Conservation (phyloP, 345 rosid species). For the Linum lewisii region DNA sequence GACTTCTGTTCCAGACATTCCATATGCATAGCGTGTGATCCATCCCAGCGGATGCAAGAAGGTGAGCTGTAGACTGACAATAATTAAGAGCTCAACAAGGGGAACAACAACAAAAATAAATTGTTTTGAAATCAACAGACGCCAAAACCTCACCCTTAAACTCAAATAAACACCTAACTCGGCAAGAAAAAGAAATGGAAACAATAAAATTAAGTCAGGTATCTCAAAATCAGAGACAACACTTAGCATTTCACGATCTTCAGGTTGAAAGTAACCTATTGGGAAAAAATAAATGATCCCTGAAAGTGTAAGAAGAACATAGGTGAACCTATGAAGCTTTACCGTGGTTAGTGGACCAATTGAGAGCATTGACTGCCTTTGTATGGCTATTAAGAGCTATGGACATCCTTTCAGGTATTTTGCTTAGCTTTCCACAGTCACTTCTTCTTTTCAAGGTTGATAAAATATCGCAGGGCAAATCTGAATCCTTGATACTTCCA, state of each 20-base stretch:
- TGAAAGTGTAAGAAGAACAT: neutral
- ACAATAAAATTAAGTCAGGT: neutral
- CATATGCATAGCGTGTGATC: slow-evolving; percentile 60
- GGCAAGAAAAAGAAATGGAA: no score
- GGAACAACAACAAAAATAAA: slow-evolving; percentile 9
- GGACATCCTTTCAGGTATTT: slow-evolving; percentile 38
- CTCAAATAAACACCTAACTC: neutral
- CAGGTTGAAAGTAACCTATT: neutral
- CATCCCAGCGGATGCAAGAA: slow-evolving; percentile 86
- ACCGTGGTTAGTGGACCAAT: slow-evolving; percentile 76
- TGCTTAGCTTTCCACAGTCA: slow-evolving; percentile 19
- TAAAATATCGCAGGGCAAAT: slow-evolving; percentile 31
- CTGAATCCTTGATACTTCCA: slow-evolving; percentile 49
- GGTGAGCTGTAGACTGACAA: slow-evolving; percentile 66
- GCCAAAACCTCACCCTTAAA: neutral
- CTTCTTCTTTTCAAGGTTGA: slow-evolving; percentile 29
- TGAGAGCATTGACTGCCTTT: slow-evolving; percentile 62
- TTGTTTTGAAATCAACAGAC: slow-evolving; percentile 1
- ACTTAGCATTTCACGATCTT: neutral
- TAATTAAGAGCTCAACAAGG: slow-evolving; percentile 39
- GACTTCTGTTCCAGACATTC: slow-evolving; percentile 69
- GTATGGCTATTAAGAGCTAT: slow-evolving; percentile 42
- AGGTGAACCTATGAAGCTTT: slow-evolving; percentile 15
- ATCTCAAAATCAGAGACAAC: neutral
- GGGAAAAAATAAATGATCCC: neutral